Evolutionary conservation across 2,329 filamentous ascomycete genomes (phyloP).

Genomic region (Talaromyces sp.): DNA sequence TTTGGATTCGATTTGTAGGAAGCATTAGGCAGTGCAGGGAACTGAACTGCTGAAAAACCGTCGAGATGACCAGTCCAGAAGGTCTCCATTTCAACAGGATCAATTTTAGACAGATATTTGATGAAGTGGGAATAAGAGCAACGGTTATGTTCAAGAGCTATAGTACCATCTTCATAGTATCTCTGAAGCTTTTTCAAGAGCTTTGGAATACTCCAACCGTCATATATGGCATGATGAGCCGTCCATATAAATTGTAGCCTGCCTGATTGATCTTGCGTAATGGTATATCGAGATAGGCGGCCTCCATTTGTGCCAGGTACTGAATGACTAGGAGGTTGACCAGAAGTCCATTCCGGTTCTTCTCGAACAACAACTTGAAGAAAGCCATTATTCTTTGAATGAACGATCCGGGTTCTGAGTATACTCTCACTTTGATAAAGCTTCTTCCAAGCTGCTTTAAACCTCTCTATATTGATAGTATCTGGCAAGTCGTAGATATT

Average conservation of each 20-base stretch:
- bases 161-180: slow-evolving; percentile 9
- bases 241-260: slow-evolving; percentile 35
- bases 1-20: slow-evolving; percentile 16
- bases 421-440: slow-evolving; percentile 35
- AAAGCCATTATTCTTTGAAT: slow-evolving; percentile 24
- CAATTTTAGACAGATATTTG: slow-evolving; percentile 16
- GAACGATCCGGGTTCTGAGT: slow-evolving; percentile 40
- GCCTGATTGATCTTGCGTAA: slow-evolving; percentile 8
- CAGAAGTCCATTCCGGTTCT: slow-evolving; percentile 22
- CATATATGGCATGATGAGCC: slow-evolving; percentile 44
- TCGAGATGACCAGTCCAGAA: slow-evolving; percentile 22
- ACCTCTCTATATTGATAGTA: slow-evolving; percentile 31
- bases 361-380: slow-evolving; percentile 30
- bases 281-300: slow-evolving; percentile 16
- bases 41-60: slow-evolving; percentile 12
- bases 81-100: slow-evolving; percentile 22
- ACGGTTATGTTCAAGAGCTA: not conserved
- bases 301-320: slow-evolving; percentile 17
- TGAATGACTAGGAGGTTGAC: slow-evolving; percentile 8
- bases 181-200: slow-evolving; percentile 20
- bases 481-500: slow-evolving; percentile 31
- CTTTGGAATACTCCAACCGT: slow-evolving; percentile 32
- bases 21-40: slow-evolving; percentile 18
- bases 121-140: slow-evolving; percentile 17
- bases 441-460: slow-evolving; percentile 39